These are phyloP conservation scores for Gymnopus androsaceus DNA, from an alignment of 1,284 basidiomycete genomes.

Conservation along the genomic window DNA sequence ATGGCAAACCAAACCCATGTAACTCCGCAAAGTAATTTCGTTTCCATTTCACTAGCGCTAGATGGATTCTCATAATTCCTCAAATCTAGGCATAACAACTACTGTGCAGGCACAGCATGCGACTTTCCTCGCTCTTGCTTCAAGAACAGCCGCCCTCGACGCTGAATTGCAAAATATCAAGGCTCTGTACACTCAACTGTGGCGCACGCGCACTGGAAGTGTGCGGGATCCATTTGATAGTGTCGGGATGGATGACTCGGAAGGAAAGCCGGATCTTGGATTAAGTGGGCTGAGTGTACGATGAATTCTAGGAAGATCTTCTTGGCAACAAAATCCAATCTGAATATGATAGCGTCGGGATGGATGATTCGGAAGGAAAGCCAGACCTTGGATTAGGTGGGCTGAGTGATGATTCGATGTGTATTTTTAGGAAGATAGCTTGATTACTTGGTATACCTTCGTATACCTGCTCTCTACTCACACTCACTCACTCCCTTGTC, in stretches of 20 bases:
- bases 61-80: too few relatives aligned
- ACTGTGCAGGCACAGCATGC: conserved; percentile 75
- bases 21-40: conserved; percentile 77
- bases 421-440: neutral
- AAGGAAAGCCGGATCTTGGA: conserved; percentile 5
- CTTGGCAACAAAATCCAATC: too few relatives aligned
- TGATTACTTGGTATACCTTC: too few relatives aligned
- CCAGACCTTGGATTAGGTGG: conserved; percentile 12
- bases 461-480: too few relatives aligned
- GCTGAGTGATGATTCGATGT: conserved; percentile 12
- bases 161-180: conserved; percentile 74
- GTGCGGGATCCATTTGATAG: conserved; percentile 60
- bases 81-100: conserved; percentile 72
- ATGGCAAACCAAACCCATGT: conserved; percentile 60
- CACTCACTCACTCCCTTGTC: too few relatives aligned
- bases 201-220: conserved; percentile 59
- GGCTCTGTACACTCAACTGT: conserved; percentile 58
- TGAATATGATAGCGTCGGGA: conserved; percentile 42
- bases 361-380: conserved; percentile 6
- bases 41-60: too few relatives aligned
- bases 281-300: conserved; percentile 15
- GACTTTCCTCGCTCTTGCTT: conserved; percentile 71
- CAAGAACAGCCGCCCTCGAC: conserved; percentile 69
- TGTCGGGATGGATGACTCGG: conserved; percentile 7
- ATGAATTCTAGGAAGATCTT: too few relatives aligned